Base-by-base conservation (phyloP, 176 grass and related monocot genomes). In the Elymus sibiricus region DNA sequence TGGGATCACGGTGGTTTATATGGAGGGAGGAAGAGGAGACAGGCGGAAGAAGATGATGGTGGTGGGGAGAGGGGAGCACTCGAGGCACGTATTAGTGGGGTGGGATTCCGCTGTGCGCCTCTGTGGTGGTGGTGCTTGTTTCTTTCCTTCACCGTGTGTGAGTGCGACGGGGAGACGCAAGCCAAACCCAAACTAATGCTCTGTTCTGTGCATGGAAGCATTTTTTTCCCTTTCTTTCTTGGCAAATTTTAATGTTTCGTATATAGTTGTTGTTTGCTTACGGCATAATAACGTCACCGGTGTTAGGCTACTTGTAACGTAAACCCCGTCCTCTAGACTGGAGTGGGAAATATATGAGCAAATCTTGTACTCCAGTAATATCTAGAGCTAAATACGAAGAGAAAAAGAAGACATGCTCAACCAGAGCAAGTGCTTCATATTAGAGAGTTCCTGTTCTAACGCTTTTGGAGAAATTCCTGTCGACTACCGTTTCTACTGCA, bases 11-110 rank as follows among this genome's bases (percentile, higher is more conserved):
- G 38, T 24, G 29, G 80, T 70, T 39, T 82, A 82, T 82, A 82
- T 70, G 80, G 21, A 82, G 40, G 75, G 35, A 39, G 61, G 40
- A 49, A 47, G 13, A 24, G 73, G 73, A 83, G 73, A 21, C 25
- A 21, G 53, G 26, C 80, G 16, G 73, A 49, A 3, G 53, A 24
- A 12, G 55, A 61, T 6, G 38, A 76, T 70, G 69, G 25, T 78
- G 90, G 90, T 91, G 86, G 90, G 86, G 85, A 16, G 63, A 81
- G 70, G 61, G 70, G 53, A 85, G 90, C 90, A 88, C 90, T 85
- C 28, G 2, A 53, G 5, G 74, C 74, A 76, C 74, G 46, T 76
- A 76, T n/a, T 56, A 83, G 84, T 83, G 73, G 88, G 76, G 47
- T 3, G 27, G 76, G 89, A 87, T 91, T 87, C 84, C 76, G 68